These are phyloP conservation scores for Malus hybrid DNA, from an alignment of 331 rosid genomes.

Conservation along the genomic window DNA sequence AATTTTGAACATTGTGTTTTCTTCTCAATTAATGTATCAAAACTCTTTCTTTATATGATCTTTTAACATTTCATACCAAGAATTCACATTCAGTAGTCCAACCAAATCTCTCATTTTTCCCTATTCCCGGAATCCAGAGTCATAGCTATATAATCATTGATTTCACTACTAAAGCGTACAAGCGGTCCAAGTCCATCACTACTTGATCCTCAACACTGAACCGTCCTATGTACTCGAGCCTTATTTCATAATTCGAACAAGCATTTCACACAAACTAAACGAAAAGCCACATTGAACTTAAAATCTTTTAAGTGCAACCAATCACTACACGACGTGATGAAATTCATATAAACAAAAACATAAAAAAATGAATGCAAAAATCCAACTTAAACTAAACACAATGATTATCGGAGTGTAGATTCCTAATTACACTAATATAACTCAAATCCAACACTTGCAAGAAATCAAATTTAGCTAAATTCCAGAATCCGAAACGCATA, in stretches of 20 bases:
- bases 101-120: background rate
- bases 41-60: background rate
- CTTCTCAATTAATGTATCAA: background rate
- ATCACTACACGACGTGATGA: background rate
- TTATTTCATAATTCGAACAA: background rate
- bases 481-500: background rate
- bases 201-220: background rate
- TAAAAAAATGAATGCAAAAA: background rate
- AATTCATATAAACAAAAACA: background rate
- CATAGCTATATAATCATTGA: background rate
- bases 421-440: background rate
- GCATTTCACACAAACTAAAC: background rate
- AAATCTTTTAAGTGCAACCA: background rate
- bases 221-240: background rate
- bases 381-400: background rate
- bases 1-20: background rate
- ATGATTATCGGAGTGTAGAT: background rate
- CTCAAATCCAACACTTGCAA: background rate
- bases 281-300: background rate
- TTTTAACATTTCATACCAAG: background rate
- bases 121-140: too few species aligned
- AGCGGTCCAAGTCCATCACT: background rate
- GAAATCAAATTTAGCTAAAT: background rate
- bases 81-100: background rate
- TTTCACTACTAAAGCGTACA: background rate